These are phyloP conservation scores for Seiridium cupressi DNA, from an alignment of 2,329 filamentous ascomycete genomes.

Conservation along the genomic window DNA sequence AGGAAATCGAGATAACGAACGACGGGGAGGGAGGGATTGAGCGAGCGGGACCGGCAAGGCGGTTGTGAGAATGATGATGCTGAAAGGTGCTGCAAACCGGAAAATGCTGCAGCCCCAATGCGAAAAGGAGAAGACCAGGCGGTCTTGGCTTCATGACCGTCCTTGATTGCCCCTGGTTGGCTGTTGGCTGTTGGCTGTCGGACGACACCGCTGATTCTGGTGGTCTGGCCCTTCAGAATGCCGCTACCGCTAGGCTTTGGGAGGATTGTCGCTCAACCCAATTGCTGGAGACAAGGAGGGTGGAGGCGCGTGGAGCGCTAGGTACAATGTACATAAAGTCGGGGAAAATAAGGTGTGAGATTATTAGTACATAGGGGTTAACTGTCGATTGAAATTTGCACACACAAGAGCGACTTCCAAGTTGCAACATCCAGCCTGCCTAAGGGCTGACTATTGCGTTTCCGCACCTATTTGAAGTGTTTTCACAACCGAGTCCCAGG, in stretches of 20 bases:
- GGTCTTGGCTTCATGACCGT: neutral
- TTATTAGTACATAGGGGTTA: no score
- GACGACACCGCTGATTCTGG: neutral
- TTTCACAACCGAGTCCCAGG: neutral
- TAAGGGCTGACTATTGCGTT: no score
- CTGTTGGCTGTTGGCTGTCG: neutral
- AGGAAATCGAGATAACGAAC: neutral
- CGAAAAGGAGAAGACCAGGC: conserved; percentile 4
- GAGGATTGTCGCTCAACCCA: neutral
- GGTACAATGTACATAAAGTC: no score
- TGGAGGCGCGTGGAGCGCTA: no score
- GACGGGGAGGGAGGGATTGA: neutral
- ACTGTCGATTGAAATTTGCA: no score
- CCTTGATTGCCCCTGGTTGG: neutral
- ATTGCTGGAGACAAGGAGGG: neutral
- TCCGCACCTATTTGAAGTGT: no score
- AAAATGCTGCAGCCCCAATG: neutral
- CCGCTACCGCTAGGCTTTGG: neutral
- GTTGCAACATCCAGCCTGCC: no score
- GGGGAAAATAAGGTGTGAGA: neutral
- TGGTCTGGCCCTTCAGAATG: neutral
- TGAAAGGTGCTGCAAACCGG: neutral
- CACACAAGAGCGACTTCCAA: no score
- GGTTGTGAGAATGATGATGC: neutral
- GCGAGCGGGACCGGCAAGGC: neutral